A percentile compares a stretch with the other conserved stretches of the same genome.
Conservation (phyloP, 192 early-diverging fungal species). For the Coemansia sp. region DNA sequence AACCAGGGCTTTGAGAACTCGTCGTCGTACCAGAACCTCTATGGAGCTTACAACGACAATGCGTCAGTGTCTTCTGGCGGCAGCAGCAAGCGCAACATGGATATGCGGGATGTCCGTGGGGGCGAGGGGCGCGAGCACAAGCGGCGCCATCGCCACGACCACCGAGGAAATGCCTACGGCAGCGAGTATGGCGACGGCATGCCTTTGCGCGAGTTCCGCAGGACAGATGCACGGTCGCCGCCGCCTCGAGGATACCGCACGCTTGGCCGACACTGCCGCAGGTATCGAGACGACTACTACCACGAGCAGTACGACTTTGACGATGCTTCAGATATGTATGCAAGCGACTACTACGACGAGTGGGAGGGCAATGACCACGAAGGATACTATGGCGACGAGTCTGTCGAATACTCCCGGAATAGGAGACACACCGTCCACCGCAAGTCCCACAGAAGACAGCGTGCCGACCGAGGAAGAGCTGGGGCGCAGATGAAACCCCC, state of each 20-base stretch:
- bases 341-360: slow-evolving; percentile 37
- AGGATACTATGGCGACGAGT: slow-evolving; percentile 15
- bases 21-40: slow-evolving; percentile 17
- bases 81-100: slow-evolving; percentile 12
- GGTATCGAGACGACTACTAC: slow-evolving; percentile 11
- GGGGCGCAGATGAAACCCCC: not conserved
- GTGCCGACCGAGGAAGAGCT: not conserved
- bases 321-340: slow-evolving; percentile 30
- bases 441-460: not conserved
- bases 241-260: slow-evolving; percentile 18
- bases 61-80: slow-evolving; percentile 19
- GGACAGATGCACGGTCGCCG: slow-evolving; percentile 9
- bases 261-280: slow-evolving; percentile 11
- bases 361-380: slow-evolving; percentile 16
- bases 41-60: slow-evolving; percentile 15
- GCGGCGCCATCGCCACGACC: slow-evolving; percentile 17
- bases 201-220: slow-evolving; percentile 27
- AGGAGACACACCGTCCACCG: slow-evolving; percentile 15
- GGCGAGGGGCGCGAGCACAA: slow-evolving; percentile 7
- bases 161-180: slow-evolving; percentile 12
- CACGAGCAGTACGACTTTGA: slow-evolving; percentile 43
- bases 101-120: not conserved
- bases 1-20: slow-evolving; percentile 9
- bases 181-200: slow-evolving; percentile 20
- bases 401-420: slow-evolving; percentile 1